Evolutionary conservation across 805 yeast genomes (phyloP).

Genomic region (Candida methanosorbosa): DNA sequence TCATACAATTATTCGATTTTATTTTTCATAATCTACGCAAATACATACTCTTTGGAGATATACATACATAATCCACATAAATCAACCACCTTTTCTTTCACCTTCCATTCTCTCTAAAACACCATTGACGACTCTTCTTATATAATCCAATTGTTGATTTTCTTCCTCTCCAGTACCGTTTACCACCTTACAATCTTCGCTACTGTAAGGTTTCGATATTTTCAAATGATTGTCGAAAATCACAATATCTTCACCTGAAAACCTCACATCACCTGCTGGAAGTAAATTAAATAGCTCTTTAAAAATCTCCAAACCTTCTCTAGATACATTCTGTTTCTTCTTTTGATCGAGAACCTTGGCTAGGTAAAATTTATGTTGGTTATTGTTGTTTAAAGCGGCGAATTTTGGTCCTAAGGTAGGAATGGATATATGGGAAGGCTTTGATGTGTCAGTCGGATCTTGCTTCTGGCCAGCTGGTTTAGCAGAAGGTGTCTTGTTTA

Average conservation of each 20-base stretch:
- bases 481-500: slow-evolving; percentile 26
- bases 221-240: slow-evolving; percentile 28
- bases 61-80: too few species aligned
- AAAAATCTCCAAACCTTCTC: slow-evolving; percentile 20
- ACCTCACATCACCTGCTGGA: slow-evolving; percentile 24
- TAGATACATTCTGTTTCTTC: slow-evolving; percentile 11
- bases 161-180: slow-evolving; percentile 13
- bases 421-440: slow-evolving; percentile 8
- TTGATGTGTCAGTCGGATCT: slow-evolving; percentile 11
- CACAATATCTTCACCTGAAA: slow-evolving; percentile 26
- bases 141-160: slow-evolving; percentile 21
- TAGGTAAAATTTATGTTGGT: slow-evolving; percentile 9
- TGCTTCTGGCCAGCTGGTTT: not conserved
- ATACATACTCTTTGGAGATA: too few species aligned
- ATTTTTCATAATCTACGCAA: too few species aligned
- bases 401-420: not conserved
- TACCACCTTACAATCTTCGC: slow-evolving; percentile 20
- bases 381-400: not conserved
- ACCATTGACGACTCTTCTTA: slow-evolving; percentile 41
- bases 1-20: too few species aligned
- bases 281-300: slow-evolving; percentile 16
- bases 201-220: slow-evolving; percentile 30
- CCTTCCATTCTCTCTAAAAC: slow-evolving; percentile 36
- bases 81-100: slow-evolving; percentile 44
- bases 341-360: slow-evolving; percentile 10